Evolutionary conservation across 495 filamentous ascomycete species (phyloP).

Genomic region (Aspergillus homomorphus): DNA sequence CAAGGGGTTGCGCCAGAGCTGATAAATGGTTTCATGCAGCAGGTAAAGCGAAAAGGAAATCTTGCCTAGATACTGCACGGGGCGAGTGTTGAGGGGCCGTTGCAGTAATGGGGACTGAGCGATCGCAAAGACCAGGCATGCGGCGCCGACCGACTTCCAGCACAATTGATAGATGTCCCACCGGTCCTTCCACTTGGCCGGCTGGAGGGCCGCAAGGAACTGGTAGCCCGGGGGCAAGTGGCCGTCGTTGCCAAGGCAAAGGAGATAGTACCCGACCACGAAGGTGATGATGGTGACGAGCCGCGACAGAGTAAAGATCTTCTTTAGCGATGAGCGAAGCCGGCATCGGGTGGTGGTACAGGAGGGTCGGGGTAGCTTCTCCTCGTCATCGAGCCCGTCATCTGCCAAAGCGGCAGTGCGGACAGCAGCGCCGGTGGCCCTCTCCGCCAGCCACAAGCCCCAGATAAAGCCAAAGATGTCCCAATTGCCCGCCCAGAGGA

Average conservation of each 20-base stretch:
- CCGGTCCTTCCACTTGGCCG: conserved; percentile 19
- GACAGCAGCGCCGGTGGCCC: not conserved
- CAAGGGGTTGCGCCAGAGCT: not conserved
- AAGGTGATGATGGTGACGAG: conserved; percentile 3
- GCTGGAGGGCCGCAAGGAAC: conserved; percentile 18
- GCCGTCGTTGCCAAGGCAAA: conserved; percentile 25
- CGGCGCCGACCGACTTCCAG: conserved; percentile 25
- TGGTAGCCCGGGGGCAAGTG: conserved; percentile 23
- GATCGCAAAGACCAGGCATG: conserved; percentile 22
- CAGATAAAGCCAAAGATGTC: conserved; percentile 46
- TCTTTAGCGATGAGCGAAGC: not conserved
- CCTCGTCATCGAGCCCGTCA: not conserved
- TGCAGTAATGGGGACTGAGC: conserved; percentile 22
- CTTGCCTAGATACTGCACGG: conserved; percentile 28
- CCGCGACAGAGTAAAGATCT: not conserved
- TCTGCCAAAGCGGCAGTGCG: not conserved
- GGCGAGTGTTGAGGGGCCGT: conserved; percentile 15
- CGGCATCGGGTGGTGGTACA: not conserved
- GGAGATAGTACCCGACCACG: conserved; percentile 20
- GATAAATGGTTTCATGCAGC: conserved; percentile 15
- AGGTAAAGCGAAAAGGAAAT: conserved; percentile 33
- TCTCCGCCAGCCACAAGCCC: conserved; percentile 42
- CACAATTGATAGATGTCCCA: conserved; percentile 21
- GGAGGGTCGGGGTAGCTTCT: not conserved
- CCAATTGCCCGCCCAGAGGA: conserved; percentile 37